Evolutionary conservation across 148 eudicot species (phyloP).

Genomic region (Rhododendron simsii): DNA sequence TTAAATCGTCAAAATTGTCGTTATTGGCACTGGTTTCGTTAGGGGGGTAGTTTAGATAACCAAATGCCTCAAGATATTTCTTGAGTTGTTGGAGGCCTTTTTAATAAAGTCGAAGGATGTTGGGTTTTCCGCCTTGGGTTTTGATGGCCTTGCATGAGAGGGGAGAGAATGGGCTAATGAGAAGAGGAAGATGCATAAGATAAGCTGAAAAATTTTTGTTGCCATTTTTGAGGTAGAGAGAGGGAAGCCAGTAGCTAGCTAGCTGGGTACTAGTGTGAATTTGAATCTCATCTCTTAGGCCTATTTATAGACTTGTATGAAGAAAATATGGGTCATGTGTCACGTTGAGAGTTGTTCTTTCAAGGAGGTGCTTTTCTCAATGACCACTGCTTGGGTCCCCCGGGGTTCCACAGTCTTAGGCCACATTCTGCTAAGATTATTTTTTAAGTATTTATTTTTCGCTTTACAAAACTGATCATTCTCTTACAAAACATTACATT

Average conservation of each 20-base stretch:
- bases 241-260: too few species aligned
- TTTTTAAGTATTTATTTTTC: too few species aligned
- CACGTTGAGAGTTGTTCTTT: too few species aligned
- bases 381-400: too few species aligned
- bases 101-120: constrained; percentile 13
- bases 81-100: constrained; percentile 24
- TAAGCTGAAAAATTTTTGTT: not conserved
- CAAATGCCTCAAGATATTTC: not conserved
- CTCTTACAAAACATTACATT: too few species aligned
- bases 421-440: too few species aligned
- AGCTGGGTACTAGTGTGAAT: not conserved
- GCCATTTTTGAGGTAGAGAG: not conserved
- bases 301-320: too few species aligned
- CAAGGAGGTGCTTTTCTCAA: too few species aligned
- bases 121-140: not conserved
- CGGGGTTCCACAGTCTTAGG: too few species aligned
- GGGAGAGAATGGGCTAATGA: not conserved
- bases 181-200: not conserved
- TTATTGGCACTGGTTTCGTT: not conserved
- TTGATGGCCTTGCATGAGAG: not conserved
- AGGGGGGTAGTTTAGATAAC: not conserved
- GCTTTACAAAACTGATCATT: too few species aligned
- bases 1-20: constrained; percentile 14
- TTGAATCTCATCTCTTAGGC: not conserved
- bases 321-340: too few species aligned